Evolutionary conservation across 345 rosid genomes (phyloP), one percentile per base, ranked within the genome.

Genomic region (Gossypium australe): DNA sequence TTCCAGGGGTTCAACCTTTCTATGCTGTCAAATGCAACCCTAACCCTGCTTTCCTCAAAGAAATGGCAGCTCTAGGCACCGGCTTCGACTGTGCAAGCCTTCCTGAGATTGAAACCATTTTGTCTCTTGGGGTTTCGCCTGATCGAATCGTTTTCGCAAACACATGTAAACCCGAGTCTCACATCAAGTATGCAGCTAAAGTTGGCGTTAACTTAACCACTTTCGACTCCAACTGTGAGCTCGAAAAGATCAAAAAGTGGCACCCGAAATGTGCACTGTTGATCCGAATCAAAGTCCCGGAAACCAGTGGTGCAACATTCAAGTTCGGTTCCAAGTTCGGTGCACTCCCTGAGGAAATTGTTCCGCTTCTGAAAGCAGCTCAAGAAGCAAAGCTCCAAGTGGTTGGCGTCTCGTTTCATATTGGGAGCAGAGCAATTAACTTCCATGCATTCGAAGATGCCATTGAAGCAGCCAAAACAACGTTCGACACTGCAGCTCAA

Each of bases 21-120:
- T 79, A 81, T 17, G 87, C 81, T 41, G 81, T 77, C 24, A 81
- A 81, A 62, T 79, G 87, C 77, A 84, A 81, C 70, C 67, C 70
- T 3, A 75, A 76, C 4, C 76, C 78, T 2, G 75, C 67, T 45
- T 45, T 84, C 14, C 76, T 84, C 29, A 60, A 70, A 12, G 59
- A 60, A 12, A 69, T 81, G 11, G 86, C 84, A 1, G 48, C 77
- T 9, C 81, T 78, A 2, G 86, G 84, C 38, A 63, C 79, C 9
- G 58, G 48, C 76, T 84, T 81, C 11, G 82, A 84, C 56, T 84
- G 84, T 24, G 82, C 81, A 3, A 78, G 79, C 60, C 70, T 38
- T 8, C 73, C 77, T 2, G 86, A 84, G 74, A 81, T 81, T 13
- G 79, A 84, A 25, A 22, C 82, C 22, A 65, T 84, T 55, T 52